Conservation (phyloP, 768 basidiomycete species). For the Lentinula boryana region DNA sequence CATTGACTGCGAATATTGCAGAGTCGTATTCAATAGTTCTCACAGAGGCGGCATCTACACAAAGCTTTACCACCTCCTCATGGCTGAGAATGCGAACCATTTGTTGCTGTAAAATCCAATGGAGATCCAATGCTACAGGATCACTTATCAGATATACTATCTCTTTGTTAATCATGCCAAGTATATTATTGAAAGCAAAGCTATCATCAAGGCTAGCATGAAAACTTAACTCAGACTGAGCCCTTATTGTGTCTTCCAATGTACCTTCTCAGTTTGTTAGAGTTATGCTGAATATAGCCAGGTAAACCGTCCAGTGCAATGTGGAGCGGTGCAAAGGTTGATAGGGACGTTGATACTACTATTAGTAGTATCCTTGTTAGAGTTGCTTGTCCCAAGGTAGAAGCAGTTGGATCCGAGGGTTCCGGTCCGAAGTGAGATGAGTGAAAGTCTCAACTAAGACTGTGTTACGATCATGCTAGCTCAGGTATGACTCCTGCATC, state of each 20-base stretch:
- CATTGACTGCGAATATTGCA: slow-evolving; percentile 16
- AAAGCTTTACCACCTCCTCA: slow-evolving; percentile 36
- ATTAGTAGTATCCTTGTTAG: too few relatives aligned
- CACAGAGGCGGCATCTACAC: slow-evolving; percentile 33
- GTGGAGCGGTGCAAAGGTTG: too few relatives aligned
- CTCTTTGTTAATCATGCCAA: neutral
- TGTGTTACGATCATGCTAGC: too few relatives aligned
- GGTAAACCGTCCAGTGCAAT: too few relatives aligned
- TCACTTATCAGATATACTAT: neutral
- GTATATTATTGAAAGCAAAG: neutral
- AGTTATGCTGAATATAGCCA: too few relatives aligned
- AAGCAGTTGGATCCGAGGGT: too few relatives aligned
- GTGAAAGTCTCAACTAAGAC: too few relatives aligned
- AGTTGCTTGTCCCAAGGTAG: too few relatives aligned
- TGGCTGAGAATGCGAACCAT: slow-evolving; percentile 20
- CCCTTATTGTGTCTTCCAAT: neutral
- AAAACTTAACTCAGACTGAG: neutral
- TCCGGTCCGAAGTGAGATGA: too few relatives aligned
- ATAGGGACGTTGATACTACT: too few relatives aligned
- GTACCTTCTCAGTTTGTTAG: too few relatives aligned
- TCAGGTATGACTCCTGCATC: too few relatives aligned
- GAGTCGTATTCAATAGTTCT: slow-evolving; percentile 21
- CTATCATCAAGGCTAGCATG: neutral
- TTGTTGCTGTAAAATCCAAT: neutral
- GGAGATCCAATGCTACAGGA: neutral